Conservation (phyloP, 768 basidiomycete species). For the Suillus placidus region DNA sequence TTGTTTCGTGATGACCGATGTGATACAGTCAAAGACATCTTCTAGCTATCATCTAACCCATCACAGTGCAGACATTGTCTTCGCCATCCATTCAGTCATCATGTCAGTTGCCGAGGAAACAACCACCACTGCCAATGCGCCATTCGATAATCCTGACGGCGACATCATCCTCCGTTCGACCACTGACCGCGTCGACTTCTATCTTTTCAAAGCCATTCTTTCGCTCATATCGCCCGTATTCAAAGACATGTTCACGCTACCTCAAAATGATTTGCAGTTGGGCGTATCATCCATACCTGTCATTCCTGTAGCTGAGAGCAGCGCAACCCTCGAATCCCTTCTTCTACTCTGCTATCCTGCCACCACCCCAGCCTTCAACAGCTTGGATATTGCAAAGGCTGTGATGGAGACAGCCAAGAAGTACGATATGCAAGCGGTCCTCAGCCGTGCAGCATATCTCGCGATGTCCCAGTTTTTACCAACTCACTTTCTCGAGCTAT, state of each 20-base stretch:
- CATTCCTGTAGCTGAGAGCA: slow-evolving; percentile 22
- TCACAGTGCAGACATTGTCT: too few species aligned
- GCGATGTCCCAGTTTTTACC: slow-evolving; percentile 13
- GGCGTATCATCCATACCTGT: background rate
- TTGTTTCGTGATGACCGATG: too few species aligned
- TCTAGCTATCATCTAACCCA: too few species aligned
- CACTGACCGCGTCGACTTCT: slow-evolving; percentile 12
- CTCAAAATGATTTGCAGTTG: slow-evolving; percentile 25
- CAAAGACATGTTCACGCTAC: slow-evolving; percentile 48
- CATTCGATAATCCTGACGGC: slow-evolving; percentile 15
- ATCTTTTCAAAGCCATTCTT: slow-evolving; percentile 37
- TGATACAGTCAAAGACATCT: too few species aligned
- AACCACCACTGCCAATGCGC: background rate
- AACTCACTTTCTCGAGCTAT: slow-evolving; percentile 25
- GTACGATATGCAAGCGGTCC: slow-evolving; percentile 29
- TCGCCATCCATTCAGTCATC: background rate
- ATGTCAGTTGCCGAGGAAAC: background rate
- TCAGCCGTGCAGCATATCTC: slow-evolving; percentile 19
- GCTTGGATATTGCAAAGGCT: slow-evolving; percentile 16
- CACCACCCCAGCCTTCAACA: background rate
- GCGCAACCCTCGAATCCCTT: slow-evolving; percentile 26
- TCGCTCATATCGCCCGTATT: slow-evolving; percentile 54
- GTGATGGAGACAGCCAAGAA: slow-evolving; percentile 25
- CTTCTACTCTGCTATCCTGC: slow-evolving; percentile 45
- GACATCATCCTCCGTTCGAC: slow-evolving; percentile 20